A percentile compares a stretch with the other conserved stretches of the same genome.
These are phyloP conservation scores for Hibiscus mutabilis DNA, from an alignment of 345 rosid species.

Conservation along the genomic window DNA sequence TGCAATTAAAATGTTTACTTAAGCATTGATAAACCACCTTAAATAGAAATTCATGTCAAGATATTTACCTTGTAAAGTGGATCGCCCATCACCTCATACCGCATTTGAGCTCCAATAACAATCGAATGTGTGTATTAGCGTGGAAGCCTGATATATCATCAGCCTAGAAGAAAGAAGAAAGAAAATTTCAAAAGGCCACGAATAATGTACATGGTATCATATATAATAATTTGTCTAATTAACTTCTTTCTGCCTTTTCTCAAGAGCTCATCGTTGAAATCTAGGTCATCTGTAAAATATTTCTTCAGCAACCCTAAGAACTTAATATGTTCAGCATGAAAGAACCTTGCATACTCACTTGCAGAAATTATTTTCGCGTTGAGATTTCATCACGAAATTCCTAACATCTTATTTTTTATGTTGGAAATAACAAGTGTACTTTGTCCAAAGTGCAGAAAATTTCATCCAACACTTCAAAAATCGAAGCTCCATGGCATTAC, in stretches of 20 bases:
- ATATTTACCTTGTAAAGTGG: constrained; percentile 65
- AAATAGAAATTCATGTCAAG: background rate
- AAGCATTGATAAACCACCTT: background rate
- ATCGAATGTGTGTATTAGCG: constrained; percentile 83
- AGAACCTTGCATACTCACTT: background rate
- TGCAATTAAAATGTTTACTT: background rate
- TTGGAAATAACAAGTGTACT: background rate
- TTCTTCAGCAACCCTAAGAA: background rate
- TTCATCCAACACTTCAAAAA: background rate
- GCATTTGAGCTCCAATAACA: constrained; percentile 85
- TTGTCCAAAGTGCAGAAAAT: background rate
- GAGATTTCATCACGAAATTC: background rate
- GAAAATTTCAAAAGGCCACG: background rate
- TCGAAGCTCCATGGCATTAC: background rate
- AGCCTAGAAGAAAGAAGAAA: constrained; percentile 42
- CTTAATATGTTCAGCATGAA: background rate
- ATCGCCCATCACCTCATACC: constrained; percentile 90
- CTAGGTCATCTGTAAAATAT: background rate
- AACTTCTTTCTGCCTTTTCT: background rate
- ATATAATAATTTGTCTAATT: background rate
- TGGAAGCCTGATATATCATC: constrained; percentile 87
- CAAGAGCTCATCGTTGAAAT: background rate
- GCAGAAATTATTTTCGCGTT: background rate
- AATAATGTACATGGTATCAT: background rate
- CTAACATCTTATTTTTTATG: background rate